Percentiles rank a stretch among this genome's conserved stretches.
Evolutionary conservation across 129 eudicot species (phyloP).

Genomic region (Artemisia argyi): DNA sequence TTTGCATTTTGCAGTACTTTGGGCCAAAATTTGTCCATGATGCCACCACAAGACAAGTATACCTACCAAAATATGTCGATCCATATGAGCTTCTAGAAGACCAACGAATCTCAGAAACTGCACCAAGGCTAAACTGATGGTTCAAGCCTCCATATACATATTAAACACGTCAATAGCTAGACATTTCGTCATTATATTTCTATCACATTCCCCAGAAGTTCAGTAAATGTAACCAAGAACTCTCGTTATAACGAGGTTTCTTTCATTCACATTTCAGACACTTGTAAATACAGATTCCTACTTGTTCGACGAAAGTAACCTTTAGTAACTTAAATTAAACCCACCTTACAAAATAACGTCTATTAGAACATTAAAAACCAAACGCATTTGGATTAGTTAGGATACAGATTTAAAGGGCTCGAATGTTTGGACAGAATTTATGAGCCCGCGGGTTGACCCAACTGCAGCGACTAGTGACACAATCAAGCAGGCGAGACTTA

Average conservation of each 20-base stretch:
- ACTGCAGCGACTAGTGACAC: conserved; percentile 57
- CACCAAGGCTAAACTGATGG: conserved; percentile 59
- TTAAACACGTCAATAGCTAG: conserved; percentile 29
- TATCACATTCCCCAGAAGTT: conserved; percentile 13
- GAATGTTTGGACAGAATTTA: conserved; percentile 33
- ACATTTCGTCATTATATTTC: conserved; percentile 8
- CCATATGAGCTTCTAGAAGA: conserved; percentile 87
- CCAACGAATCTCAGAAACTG: conserved; percentile 62
- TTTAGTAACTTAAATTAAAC: conserved; percentile 27
- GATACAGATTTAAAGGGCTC: conserved; percentile 49
- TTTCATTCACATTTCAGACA: conserved; percentile 28
- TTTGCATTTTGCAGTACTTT: conserved; percentile 57
- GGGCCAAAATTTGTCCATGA: conserved; percentile 84
- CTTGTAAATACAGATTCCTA: conserved; percentile 38
- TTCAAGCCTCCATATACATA: conserved; percentile 27
- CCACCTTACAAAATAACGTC: background rate
- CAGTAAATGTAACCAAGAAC: conserved; percentile 35
- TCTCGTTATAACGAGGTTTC: conserved; percentile 17
- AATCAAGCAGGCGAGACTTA: conserved; percentile 45
- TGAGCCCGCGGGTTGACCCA: conserved; percentile 63
- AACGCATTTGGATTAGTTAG: conserved; percentile 22
- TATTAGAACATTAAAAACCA: background rate
- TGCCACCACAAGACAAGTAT: conserved; percentile 41
- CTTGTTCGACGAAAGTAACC: conserved; percentile 24
- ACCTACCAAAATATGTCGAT: conserved; percentile 72